phyloP scores from a whole-genome alignment of 345 rosid species.

The Ceriops tagal region DNA sequence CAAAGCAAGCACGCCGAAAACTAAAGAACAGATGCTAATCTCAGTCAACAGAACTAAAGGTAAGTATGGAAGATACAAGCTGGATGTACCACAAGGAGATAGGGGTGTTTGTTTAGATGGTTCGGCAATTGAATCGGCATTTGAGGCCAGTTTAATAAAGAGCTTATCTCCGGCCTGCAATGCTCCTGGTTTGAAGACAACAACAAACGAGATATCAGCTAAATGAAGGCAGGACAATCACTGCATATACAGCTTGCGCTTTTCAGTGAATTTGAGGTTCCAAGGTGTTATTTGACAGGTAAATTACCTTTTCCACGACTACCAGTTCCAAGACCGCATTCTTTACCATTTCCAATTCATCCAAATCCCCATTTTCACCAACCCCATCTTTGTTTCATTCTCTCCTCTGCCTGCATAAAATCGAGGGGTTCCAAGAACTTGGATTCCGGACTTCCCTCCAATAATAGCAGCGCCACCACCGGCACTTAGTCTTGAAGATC shows the following conservation, averaged over 20 bases:
- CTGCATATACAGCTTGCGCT: conserved; percentile 70
- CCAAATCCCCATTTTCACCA: conserved; percentile 39
- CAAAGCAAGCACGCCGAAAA: conserved; percentile 60
- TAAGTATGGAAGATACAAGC: conserved; percentile 55
- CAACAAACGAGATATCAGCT: conserved; percentile 58
- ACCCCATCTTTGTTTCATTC: conserved; percentile 29
- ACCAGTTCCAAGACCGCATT: conserved; percentile 20
- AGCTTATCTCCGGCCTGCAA: conserved; percentile 44
- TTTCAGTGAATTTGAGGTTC: no score
- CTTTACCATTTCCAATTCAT: conserved; percentile 20
- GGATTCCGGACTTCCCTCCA: conserved; percentile 56
- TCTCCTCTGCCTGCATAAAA: conserved; percentile 50
- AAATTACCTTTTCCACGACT: conserved; percentile 20
- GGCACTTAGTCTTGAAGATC: conserved; percentile 30
- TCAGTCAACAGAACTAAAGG: conserved; percentile 75
- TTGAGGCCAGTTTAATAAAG: conserved; percentile 49
- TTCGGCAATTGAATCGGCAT: conserved; percentile 46
- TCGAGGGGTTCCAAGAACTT: conserved; percentile 53
- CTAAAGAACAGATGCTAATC: conserved; percentile 56
- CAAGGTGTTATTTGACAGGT: no score
- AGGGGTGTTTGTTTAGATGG: conserved; percentile 78
- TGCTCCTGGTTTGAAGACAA: conserved; percentile 47
- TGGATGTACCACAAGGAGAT: conserved; percentile 68
- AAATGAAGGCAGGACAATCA: conserved; percentile 68
- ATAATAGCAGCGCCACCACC: conserved; percentile 26